Evolutionary conservation across 2,329 filamentous ascomycete genomes (phyloP), one percentile per base, ranked within the genome.

Genomic region (Ustilaginoidea virens): DNA sequence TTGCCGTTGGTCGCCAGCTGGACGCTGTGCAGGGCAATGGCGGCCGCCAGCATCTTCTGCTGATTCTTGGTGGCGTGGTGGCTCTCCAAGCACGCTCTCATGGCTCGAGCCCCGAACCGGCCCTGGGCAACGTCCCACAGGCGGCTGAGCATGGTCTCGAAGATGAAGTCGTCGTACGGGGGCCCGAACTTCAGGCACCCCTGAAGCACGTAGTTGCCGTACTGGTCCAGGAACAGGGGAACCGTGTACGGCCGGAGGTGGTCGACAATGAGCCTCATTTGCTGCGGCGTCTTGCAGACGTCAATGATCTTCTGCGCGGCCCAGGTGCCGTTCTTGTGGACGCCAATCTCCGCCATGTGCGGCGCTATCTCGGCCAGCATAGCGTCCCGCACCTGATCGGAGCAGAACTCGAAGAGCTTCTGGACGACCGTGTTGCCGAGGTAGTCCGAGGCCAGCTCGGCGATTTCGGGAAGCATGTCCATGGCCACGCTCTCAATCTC

Each of bases 251-350:
- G 76, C 4, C 78, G 78, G 17, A 96, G 63, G 39, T 82, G 69
- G 37, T 92, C 74, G 17, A 90, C 79, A 46, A 98, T 87, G 57
- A 83, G 61, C 26, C 63, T 59, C 75, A 90, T 87, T 56, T 96
- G 86, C 23, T 63, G 60, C 5, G 79, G 74, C 1, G 80, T 83
- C 56, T 90, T 83, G 51, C 85, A 87, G 5, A 93, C 83, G 45
- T 96, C 87, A 41, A 98, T 96, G 46, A 98, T 96, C 66, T 96
- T 98, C 57, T 98, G 90, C 1, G 90, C 90, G 31, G 90, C 90
- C 90, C 90, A 98, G 1, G 90, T 98, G 37, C 90, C 90, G 46
- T 98, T 98, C 69, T 98, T 98, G 67, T 98, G 90, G 6, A 94
- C 76, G 43, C 90, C 90, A 55, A 96, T 94, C 55, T 96, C 86